Percentiles rank a stretch among this genome's conserved stretches.
Conservation (phyloP, 805 yeast species). For the Pichia nakasei region DNA sequence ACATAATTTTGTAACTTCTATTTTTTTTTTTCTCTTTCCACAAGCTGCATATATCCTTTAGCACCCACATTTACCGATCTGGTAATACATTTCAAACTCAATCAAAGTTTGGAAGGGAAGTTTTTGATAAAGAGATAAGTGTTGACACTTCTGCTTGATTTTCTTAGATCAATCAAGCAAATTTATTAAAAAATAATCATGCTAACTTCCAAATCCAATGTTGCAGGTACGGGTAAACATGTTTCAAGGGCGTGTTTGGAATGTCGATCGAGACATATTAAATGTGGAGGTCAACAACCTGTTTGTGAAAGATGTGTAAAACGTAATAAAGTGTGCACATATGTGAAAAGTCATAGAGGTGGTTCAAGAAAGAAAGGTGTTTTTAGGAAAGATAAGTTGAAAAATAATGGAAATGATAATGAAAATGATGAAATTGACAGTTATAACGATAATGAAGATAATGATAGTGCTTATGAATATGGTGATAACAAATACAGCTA, state of each 20-base stretch:
- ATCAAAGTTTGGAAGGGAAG: too few relatives aligned
- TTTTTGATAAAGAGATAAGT: too few relatives aligned
- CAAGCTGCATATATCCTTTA: too few relatives aligned
- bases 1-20: too few relatives aligned
- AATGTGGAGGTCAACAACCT: constrained; percentile 42
- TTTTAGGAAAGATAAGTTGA: constrained; percentile 18
- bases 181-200: not conserved
- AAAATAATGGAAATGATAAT: not conserved
- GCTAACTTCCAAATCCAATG: not conserved
- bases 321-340: constrained; percentile 31
- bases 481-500: not conserved
- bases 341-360: constrained; percentile 45
- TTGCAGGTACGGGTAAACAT: constrained; percentile 19
- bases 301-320: constrained; percentile 34
- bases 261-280: constrained; percentile 42
- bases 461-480: not conserved
- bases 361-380: constrained; percentile 46
- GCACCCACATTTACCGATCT: too few relatives aligned
- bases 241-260: constrained; percentile 43
- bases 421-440: not conserved
- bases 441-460: not conserved
- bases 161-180: too few relatives aligned
- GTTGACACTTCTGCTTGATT: too few relatives aligned
- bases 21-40: too few relatives aligned
- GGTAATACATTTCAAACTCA: too few relatives aligned